Evolutionary conservation across 768 basidiomycete species (phyloP).

Genomic region (Asterophora parasitica): DNA sequence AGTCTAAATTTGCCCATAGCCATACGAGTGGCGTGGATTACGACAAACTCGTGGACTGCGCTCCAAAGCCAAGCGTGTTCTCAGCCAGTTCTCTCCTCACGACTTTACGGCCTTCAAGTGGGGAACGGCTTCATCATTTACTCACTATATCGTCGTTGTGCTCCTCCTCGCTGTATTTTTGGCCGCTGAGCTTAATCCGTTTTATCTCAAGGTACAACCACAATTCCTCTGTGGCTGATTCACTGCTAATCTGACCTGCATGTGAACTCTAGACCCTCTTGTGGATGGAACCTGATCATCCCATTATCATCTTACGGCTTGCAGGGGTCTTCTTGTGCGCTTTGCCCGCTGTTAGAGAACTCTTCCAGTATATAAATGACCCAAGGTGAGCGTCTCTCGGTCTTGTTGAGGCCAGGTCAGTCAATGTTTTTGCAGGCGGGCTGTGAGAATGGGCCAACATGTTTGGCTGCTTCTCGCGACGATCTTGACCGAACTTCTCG

Average conservation of each 20-base stretch:
- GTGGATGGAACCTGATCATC: constrained; percentile 92
- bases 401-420: neutral
- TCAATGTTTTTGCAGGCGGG: constrained; percentile 42
- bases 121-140: constrained; percentile 73
- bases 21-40: constrained; percentile 82
- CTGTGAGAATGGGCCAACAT: constrained; percentile 88
- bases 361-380: constrained; percentile 80
- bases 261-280: constrained; percentile 40
- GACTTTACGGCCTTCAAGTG: constrained; percentile 88
- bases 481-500: constrained; percentile 75
- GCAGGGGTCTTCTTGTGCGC: constrained; percentile 80
- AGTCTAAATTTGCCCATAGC: constrained; percentile 36
- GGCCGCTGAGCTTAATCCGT: constrained; percentile 82
- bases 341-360: constrained; percentile 79
- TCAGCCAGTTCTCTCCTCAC: constrained; percentile 82
- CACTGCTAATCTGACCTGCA: neutral
- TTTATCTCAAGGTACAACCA: constrained; percentile 72
- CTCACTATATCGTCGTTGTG: constrained; percentile 72
- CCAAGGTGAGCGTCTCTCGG: constrained; percentile 48
- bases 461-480: constrained; percentile 85
- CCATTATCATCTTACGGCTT: constrained; percentile 69
- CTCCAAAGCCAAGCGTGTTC: constrained; percentile 72
- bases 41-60: constrained; percentile 73
- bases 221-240: neutral
- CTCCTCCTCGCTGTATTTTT: constrained; percentile 73